Evolutionary conservation across 2,329 filamentous ascomycete species (phyloP), one percentile per base, ranked within the genome.

Genomic region (Septoria linicola): DNA sequence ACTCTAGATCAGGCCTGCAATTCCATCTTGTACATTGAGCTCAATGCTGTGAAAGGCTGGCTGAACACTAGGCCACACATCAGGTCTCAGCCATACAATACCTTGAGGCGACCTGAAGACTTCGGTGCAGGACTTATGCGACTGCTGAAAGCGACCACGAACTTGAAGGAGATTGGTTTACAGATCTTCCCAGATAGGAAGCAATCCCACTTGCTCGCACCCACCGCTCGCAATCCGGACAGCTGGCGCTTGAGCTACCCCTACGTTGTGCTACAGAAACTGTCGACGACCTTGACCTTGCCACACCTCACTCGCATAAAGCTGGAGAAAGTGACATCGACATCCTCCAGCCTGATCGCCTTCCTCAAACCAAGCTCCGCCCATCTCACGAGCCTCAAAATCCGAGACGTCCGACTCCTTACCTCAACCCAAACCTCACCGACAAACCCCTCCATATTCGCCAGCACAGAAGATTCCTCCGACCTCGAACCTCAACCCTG

Each of bases 341-440:
- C 57, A 7, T 49, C 63, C 6, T 7, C 34, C 2, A 59, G 44
- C 0, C 52, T 67, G 13, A 41, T 57, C 19, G 41, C 48, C 5
- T 58, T 66, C 25, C 53, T 66, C 3, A 19, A 16, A 5, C 62
- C 65, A 4, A 59, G 53, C 5, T 43, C 53, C 3, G 1, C 23
- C 2, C 41, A 37, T 7, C 55, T 66, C 1, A 60, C 52, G 14
- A 66, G 64, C 50, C 49, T 67, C 25, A 67, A 67, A 40, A 36
- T 67, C 21, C 59, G 64, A 21, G 59, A 66, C 48, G 55, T 66
- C 8, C 61, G 63, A 16, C 60, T 67, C 21, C 46, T 66, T 0
- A 50, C 58, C 30, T 53, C 51, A 3, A 30, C 51, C 1, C 39
- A 49, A 14, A 50, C 31, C n/a, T 43, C 48, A n/a, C 54, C 44